Evolutionary conservation across 148 eudicot species (phyloP), one percentile per base, ranked within the genome.

Genomic region (Rhododendron simsii): DNA sequence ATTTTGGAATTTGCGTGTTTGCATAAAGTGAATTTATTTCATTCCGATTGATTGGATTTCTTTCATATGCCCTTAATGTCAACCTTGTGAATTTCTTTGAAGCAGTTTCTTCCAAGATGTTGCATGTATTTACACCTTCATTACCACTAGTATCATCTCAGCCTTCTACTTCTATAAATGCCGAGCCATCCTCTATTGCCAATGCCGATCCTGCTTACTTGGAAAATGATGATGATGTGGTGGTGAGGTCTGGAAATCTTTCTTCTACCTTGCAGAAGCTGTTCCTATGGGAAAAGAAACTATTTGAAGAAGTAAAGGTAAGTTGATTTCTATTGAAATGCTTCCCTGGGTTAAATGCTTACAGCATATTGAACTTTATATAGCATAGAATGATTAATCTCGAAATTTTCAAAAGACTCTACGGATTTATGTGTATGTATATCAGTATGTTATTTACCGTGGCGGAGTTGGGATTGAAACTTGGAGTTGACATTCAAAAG

Each of bases 241-340:
- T 86, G 82, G 86, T 91, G 89, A 89, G 90, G 87, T 92, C 95
- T 47, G 80, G 87, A 75, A 91, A 84, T 86, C 96, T 97, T 87
- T 94, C 98, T 81, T 94, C 98, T 78, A 94, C 98, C 51, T 89
- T 97, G 85, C 98, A 95, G 55, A 94, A 97, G 89, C 93, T 97
- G 35, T 93, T 89, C 87, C 93, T 97, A 48, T 97, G 99, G 99
- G 99, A 97, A 89, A 97, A 95, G 93, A 97, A 97, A 90, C 91
- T 97, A 79, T 93, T 88, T 76, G 96, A 97, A 82, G 99, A 97
- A 91, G 99, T 97, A 59, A 97, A 95, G 98, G 99, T 97, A 90
- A 82, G 69, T 67, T 77, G 51, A 71, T 73, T 83, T 81, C 45
- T 55, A 77, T 78, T 23, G 74, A 67, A 67, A 67, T 78, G 84